A percentile compares a stretch with the other conserved stretches of the same genome.
phyloP scores from a whole-genome alignment of 768 basidiomycete species.

The Lactifluus subvellereus region DNA sequence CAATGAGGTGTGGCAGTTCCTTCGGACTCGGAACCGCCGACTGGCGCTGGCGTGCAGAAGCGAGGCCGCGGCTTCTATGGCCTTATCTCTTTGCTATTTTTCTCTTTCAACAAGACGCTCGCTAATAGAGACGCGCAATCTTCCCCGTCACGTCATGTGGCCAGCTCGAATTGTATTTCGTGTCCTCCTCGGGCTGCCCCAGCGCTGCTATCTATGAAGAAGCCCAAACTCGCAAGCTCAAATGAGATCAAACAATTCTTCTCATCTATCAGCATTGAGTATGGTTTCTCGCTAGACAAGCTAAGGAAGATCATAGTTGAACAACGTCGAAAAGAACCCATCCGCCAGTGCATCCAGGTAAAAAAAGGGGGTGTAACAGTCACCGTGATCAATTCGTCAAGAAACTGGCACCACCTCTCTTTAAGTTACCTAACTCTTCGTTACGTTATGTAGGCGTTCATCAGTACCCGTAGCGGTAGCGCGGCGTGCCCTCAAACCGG shows the following conservation, averaged over 20 bases:
- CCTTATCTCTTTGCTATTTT: no score
- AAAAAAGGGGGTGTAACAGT: background rate
- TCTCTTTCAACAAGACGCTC: no score
- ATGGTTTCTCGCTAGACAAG: background rate
- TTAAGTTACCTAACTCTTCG: background rate
- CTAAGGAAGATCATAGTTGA: background rate
- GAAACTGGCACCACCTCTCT: background rate
- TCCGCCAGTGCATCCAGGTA: background rate
- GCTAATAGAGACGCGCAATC: no score
- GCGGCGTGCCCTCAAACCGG: background rate
- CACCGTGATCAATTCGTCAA: background rate
- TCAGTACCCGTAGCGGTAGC: background rate
- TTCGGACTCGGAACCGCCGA: no score
- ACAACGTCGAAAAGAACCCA: background rate
- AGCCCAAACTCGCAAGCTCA: background rate
- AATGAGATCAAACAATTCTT: background rate
- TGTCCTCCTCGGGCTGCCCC: no score
- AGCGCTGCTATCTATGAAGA: no score
- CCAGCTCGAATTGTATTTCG: no score
- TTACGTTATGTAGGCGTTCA: background rate
- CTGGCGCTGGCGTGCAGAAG: no score
- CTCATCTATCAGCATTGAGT: background rate
- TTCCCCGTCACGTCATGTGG: no score
- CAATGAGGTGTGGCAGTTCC: no score
- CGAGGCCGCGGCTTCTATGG: no score